These are phyloP conservation scores for Rhodotorula sp. DNA, from an alignment of 1,284 basidiomycete species.

Conservation along the genomic window DNA sequence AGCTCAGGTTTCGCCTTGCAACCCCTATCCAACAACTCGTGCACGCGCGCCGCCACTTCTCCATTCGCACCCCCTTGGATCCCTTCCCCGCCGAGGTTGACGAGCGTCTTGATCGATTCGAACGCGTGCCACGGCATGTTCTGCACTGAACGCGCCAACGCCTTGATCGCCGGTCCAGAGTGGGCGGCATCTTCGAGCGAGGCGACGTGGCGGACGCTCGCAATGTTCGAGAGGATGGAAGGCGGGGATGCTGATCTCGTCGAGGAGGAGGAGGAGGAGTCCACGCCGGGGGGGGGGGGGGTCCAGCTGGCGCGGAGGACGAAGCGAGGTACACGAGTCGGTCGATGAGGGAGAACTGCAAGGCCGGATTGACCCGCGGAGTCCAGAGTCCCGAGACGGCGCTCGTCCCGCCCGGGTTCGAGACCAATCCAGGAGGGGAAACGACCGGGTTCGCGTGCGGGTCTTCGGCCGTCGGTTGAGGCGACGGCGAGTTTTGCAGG, in stretches of 20 bases:
- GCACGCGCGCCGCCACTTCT: conserved; percentile 46
- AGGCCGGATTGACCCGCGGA: conserved; percentile 75
- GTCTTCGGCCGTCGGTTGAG: not conserved
- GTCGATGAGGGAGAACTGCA: conserved; percentile 82
- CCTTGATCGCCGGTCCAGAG: conserved; percentile 69
- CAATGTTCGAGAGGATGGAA: conserved; percentile 83
- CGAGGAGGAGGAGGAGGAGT: not conserved
- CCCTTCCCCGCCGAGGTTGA: conserved; percentile 61
- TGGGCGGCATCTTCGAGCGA: conserved; percentile 79
- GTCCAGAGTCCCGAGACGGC: conserved; percentile 47
- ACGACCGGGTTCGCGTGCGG: conserved; percentile 18
- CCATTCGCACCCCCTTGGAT: not conserved
- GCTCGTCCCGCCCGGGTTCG: conserved; percentile 21
- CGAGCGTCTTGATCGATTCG: conserved; percentile 82
- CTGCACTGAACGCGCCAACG: conserved; percentile 78
- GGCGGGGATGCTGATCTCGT: too few relatives aligned
- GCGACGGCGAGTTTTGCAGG: conserved; percentile 59
- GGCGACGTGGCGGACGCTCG: conserved; percentile 69
- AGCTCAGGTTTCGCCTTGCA: conserved; percentile 90
- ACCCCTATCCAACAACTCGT: conserved; percentile 88
- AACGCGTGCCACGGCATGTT: conserved; percentile 90
- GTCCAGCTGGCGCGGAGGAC: conserved; percentile 55
- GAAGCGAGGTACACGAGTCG: conserved; percentile 70
- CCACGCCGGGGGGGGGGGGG: not conserved
- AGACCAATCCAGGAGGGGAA: conserved; percentile 18